Base-by-base conservation (phyloP, 192 early-diverging fungal genomes). In the Dimargaris cristalligena region DNA sequence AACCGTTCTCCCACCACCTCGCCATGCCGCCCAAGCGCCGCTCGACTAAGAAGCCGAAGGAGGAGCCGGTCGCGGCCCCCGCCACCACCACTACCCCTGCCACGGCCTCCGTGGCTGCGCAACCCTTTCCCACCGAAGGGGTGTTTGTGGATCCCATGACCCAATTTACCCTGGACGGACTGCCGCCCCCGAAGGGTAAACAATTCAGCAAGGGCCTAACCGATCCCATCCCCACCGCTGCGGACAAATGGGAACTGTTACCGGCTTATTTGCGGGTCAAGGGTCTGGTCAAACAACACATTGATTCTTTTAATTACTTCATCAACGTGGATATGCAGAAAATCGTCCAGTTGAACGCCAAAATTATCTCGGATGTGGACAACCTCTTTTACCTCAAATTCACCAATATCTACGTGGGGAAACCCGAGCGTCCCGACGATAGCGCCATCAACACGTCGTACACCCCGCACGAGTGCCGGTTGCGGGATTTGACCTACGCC, bases 241-340 rank as follows among this genome's bases (percentile, higher is more conserved):
- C 75, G 83, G 93, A 99, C 74, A 99, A 99, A 67, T 99, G 96
- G 95, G 80, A 92, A 67, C 75, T 99, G 38, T 74, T 99, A 22
- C 96, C 96, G 3, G 93, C 96, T 0, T 99, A 95, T 68, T 71
- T 99, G 33, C 90, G 92, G 66, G 88, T 93, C 31, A 94, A 94
- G 63, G 96, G 96, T 60, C 80, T 99, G 23, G 87, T 99, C 54
- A 97, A 97, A 71, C 96, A 99, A 69, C 96, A 99, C 68, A 82
- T 97, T 61, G 96, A 99, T 70, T 99, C 96, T 9, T 99, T 94
- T 74, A 94, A 99, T 75, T 96, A 94, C 68, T 99, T 97, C 76
- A 78, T 99, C 60, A 84, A 97, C 62, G 86, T 86, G 4, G 96
- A 93, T 54, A 71, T 99, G 58, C 84, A 91, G 68, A 87, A 93